These are phyloP conservation scores for Jacaranda copaia DNA, from an alignment of 257 asterid genomes.

Conservation along the genomic window DNA sequence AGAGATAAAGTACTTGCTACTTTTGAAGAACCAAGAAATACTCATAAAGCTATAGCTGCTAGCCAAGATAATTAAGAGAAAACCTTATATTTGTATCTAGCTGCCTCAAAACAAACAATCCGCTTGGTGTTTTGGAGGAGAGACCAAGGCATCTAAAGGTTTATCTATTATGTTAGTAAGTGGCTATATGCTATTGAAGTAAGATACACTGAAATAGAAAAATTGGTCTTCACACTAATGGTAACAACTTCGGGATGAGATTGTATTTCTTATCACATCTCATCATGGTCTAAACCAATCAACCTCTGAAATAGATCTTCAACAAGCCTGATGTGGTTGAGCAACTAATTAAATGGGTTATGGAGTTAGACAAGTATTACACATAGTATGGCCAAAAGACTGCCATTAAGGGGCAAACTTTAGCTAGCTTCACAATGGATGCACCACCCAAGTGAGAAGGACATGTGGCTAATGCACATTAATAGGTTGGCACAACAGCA, in stretches of 20 bases:
- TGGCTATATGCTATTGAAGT: not conserved
- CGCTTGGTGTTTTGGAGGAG: not conserved
- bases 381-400: not conserved
- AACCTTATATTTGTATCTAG: not conserved
- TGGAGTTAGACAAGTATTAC: no score
- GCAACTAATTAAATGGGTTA: not conserved
- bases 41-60: not conserved
- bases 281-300: not conserved
- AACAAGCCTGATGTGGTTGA: not conserved
- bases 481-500: not conserved
- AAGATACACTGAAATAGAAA: not conserved
- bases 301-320: not conserved
- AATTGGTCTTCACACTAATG: not conserved
- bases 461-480: not conserved
- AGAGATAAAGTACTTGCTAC: not conserved
- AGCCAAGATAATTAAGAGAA: not conserved
- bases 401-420: not conserved
- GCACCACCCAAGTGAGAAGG: not conserved
- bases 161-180: not conserved
- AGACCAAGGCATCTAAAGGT: no score
- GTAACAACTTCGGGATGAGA: not conserved
- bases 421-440: not conserved
- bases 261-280: not conserved
- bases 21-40: not conserved
- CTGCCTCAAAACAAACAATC: not conserved